These are phyloP conservation scores for Cyphellophora europaea DNA, from an alignment of 2,329 filamentous ascomycete genomes.

Conservation along the genomic window DNA sequence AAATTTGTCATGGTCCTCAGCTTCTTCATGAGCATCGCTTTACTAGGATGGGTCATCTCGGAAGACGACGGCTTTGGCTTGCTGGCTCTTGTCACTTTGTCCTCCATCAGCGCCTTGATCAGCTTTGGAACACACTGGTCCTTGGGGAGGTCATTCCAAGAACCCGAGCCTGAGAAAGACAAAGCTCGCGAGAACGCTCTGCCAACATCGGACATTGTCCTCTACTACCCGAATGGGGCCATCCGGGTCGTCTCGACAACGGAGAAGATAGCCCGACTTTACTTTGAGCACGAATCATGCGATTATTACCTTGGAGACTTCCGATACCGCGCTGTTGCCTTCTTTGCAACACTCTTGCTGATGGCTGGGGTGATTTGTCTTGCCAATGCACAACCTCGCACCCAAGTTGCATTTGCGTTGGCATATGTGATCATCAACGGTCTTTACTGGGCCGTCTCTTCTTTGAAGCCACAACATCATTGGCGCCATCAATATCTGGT, in stretches of 20 bases:
- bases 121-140: too few species aligned
- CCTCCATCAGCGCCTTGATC: too few species aligned
- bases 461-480: slow-evolving; percentile 11
- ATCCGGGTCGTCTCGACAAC: slow-evolving; percentile 53
- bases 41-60: too few species aligned
- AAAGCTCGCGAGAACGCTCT: too few species aligned
- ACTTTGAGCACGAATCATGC: slow-evolving; percentile 52
- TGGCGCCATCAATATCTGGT: slow-evolving; percentile 12
- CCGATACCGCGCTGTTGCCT: slow-evolving; percentile 50
- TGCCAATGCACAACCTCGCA: slow-evolving; percentile 53
- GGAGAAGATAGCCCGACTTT: slow-evolving; percentile 53
- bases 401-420: slow-evolving; percentile 49
- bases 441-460: slow-evolving; percentile 48
- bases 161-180: too few species aligned
- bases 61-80: too few species aligned
- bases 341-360: slow-evolving; percentile 48
- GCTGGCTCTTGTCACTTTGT: too few species aligned
- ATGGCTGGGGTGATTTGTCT: slow-evolving; percentile 54
- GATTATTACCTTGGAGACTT: slow-evolving; percentile 46
- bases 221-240: slow-evolving; percentile 50
- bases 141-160: too few species aligned
- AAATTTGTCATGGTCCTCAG: too few species aligned
- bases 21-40: too few species aligned
- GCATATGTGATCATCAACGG: slow-evolving; percentile 52
- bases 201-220: too few species aligned